phyloP scores from a whole-genome alignment of 768 basidiomycete species.

The Boletus subcaerulescens region DNA sequence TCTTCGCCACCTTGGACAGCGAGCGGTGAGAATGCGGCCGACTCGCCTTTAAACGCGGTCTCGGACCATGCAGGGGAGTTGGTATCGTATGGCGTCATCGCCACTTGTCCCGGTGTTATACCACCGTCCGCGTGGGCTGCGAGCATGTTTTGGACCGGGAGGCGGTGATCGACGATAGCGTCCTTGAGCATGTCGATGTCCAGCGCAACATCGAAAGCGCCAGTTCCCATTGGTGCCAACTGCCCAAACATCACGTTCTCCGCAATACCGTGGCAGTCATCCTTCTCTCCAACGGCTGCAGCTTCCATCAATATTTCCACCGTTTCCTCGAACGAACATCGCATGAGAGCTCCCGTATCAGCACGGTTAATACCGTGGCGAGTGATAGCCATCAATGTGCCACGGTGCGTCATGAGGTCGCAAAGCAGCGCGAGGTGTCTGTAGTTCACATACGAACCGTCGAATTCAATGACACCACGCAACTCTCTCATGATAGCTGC shows the following conservation, averaged over 20 bases:
- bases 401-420: constrained; percentile 97
- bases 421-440: constrained; percentile 95
- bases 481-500: constrained; percentile 93
- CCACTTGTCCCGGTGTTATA: constrained; percentile 88
- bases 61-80: constrained; percentile 86
- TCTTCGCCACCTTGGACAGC: constrained; percentile 86
- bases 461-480: constrained; percentile 95
- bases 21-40: constrained; percentile 93
- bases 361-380: constrained; percentile 99
- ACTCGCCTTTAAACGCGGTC: constrained; percentile 73
- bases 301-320: constrained; percentile 99
- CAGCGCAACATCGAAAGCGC: constrained; percentile 91
- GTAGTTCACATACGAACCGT: constrained; percentile 99
- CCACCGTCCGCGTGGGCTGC: constrained; percentile 78
- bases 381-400: constrained; percentile 94
- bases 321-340: constrained; percentile 99
- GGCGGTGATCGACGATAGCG: constrained; percentile 92
- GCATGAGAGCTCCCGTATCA: constrained; percentile 98
- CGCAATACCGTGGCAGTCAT: constrained; percentile 97
- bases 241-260: constrained; percentile 99
- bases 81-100: constrained; percentile 95
- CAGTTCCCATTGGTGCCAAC: constrained; percentile 99
- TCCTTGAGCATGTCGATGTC: constrained; percentile 99
- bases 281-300: constrained; percentile 95
- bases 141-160: constrained; percentile 81